Base-by-base conservation (phyloP, 1,284 basidiomycete species). In the Pseudozyma sp. region DNA sequence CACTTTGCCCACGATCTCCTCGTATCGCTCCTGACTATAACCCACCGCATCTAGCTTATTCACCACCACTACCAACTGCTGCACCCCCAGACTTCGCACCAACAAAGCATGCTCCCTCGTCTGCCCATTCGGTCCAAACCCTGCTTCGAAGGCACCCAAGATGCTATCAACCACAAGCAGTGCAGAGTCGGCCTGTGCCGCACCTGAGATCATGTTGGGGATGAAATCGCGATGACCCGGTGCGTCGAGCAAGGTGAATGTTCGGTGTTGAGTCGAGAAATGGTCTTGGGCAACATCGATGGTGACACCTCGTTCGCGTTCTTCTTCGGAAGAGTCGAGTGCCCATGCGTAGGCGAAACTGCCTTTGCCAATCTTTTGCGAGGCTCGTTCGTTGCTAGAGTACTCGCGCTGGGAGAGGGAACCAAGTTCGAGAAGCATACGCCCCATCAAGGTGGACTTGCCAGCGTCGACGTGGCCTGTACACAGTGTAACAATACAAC, bases 291-390 rank as follows among this genome's bases (percentile, higher is more conserved):
- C 95, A 60, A 99, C 92, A 82, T 99, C 97, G 90, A 99, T 99
- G 0, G 96, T 99, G 40, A 99, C 94, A 44, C 96, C 96, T 79
- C 96, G 89, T 86, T 94, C 92, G 62, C 96, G 88, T 86, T 99
- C 96, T 86, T 99, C 96, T 0, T 89, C 89, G 4, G 94, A 92
- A 2, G 94, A 95, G 83, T 99, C 96, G 40, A 99, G 88, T 40
- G 94, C 92, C 96, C 96, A 99, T 10, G 96, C 96, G 90, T 96
- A 98, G 59, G 93, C 94, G 83, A 99, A 99, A 79, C 93, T 95
- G 63, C 92, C 89, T 86, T 98, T 99, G 1, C 96, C 96, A 2
- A 91, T 90, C 85, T 93, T 95, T 70, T 89, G 90, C 72, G 93
- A 95, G n/a, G 93, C 94, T 54, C 95, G 88, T 86, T 97, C 95